Evolutionary conservation across 2,329 filamentous ascomycete species (phyloP).

Genomic region (Dactylonectria estremocensis): DNA sequence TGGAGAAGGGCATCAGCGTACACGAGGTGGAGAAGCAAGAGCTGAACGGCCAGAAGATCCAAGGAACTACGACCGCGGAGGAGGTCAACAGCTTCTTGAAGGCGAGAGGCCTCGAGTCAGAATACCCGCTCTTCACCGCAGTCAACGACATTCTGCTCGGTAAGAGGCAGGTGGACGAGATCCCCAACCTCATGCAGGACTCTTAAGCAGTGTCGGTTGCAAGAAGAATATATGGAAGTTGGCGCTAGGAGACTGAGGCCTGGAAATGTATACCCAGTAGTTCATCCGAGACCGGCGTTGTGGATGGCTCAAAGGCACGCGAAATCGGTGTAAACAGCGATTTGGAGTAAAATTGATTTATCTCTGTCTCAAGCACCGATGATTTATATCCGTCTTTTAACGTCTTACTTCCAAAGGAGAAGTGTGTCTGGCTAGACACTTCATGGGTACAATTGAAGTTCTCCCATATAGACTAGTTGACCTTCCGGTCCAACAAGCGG

Average conservation of each 20-base stretch:
- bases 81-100: conserved; percentile 94
- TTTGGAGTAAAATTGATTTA: conserved; percentile 24
- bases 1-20: conserved; percentile 84
- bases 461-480: neutral
- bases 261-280: conserved; percentile 20
- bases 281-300: conserved; percentile 43
- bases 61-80: conserved; percentile 91
- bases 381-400: neutral
- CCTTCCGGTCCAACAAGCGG: neutral
- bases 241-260: neutral
- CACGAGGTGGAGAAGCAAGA: conserved; percentile 91
- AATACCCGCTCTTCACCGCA: conserved; percentile 94
- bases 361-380: neutral
- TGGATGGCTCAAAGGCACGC: conserved; percentile 36
- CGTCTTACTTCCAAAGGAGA: neutral
- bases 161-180: conserved; percentile 83
- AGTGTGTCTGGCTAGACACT: neutral
- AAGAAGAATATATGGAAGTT: neutral
- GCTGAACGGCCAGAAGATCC: conserved; percentile 96
- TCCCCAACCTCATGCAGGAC: conserved; percentile 76
- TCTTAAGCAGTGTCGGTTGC: conserved; percentile 32
- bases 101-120: conserved; percentile 80
- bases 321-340: conserved; percentile 36
- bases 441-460: neutral
- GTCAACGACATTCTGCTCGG: conserved; percentile 87